Conservation (phyloP, 2,329 filamentous ascomycete genomes). For the Aspergillus brunneoviolaceus region DNA sequence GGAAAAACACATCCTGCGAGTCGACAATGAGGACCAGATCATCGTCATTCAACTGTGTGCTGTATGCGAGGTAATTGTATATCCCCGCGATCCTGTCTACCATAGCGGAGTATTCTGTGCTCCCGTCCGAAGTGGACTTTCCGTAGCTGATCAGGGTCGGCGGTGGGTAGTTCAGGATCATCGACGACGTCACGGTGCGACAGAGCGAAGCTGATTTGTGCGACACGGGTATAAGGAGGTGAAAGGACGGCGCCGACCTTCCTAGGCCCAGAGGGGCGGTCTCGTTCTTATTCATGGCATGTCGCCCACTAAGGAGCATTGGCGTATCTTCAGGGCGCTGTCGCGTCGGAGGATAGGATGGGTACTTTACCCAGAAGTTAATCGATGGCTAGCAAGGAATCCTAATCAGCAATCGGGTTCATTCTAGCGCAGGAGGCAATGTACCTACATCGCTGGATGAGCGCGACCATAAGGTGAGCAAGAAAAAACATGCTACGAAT, state of each 20-base stretch:
- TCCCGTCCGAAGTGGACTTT: constrained; percentile 25
- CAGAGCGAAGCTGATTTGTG: constrained; percentile 54
- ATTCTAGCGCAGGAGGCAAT: not conserved
- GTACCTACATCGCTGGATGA: constrained; percentile 20
- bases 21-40: constrained; percentile 66
- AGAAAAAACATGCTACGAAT: constrained; percentile 23
- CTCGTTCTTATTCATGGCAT: constrained; percentile 24
- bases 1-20: constrained; percentile 64
- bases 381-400: constrained; percentile 21
- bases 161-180: constrained; percentile 60
- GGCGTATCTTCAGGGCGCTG: constrained; percentile 33
- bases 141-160: constrained; percentile 54
- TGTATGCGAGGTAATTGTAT: constrained; percentile 50
- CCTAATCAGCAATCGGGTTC: not conserved
- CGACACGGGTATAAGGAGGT: constrained; percentile 55
- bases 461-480: constrained; percentile 22
- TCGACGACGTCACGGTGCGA: constrained; percentile 57
- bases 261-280: constrained; percentile 32
- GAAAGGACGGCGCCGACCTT: constrained; percentile 48
- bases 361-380: constrained; percentile 36
- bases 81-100: constrained; percentile 48
- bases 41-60: constrained; percentile 51
- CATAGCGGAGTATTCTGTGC: constrained; percentile 43
- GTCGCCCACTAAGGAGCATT: constrained; percentile 25
- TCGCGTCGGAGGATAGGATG: constrained; percentile 32